Base-by-base conservation (phyloP, 495 filamentous ascomycete genomes). In the Talaromyces trachyspermus region DNA sequence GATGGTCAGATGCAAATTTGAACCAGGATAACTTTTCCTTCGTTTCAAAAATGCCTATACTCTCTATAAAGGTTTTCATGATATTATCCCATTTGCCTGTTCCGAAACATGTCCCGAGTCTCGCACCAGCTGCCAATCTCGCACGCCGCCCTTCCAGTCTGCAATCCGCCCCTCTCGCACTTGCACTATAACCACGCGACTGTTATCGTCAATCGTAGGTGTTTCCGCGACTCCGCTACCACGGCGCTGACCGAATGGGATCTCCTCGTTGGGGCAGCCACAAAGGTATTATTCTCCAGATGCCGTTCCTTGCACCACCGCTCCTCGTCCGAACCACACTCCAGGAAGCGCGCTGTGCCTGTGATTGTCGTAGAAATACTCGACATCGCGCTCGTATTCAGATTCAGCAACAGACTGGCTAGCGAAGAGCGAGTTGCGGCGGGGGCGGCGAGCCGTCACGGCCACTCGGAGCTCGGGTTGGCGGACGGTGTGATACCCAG, bases 401-500 rank as follows among this genome's bases (percentile, higher is more conserved):
- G 71, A 66, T 91, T 91, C 53, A 91, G 73, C 11, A 98, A 76
- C 27, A 96, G 71, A 20, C 78, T 80, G 0, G 89, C 89, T 2
- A 98, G 76, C 22, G 81, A 85, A 26, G 81, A 85, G 1, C 78
- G 77, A 49, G 72, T 72, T 23, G 73, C 72, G 36, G 81, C 80
- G 10, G 81, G 78, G 77, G 78, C 9, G 83, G 80, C 4, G 79
- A 82, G 29, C 79, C 79, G 25, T 79, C 65, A 56, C 76, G 53
- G 59, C 78, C 61, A 39, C 63, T 63, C 1, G 65, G 54, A 11
- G 77, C 76, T 17, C 85, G 78, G 27, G 89, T 89, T 0, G 88
- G 86, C 8, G 91, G 89, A 12, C 92, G 86, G 66, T 94, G 88
- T 2, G 88, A 95, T 12, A 96, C 88, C 92, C 91, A 98, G 65